These are phyloP conservation scores for Suhomyces bokatorum DNA, from an alignment of 1,139 yeast species.

Conservation along the genomic window DNA sequence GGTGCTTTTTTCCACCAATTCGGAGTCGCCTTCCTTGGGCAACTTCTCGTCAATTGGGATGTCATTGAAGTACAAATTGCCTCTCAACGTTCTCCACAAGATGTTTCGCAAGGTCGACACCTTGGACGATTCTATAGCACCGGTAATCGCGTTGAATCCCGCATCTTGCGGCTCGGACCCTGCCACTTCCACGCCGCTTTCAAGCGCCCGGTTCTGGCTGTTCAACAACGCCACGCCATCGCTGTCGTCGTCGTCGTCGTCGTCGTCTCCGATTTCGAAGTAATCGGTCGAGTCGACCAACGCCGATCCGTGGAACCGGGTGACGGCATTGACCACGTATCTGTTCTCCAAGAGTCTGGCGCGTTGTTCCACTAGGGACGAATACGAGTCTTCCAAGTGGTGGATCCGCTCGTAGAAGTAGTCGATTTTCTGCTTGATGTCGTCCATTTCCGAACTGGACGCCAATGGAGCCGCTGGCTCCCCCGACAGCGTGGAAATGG, in stretches of 20 bases:
- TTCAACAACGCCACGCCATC: conserved; percentile 39
- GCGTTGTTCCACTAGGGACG: conserved; percentile 18
- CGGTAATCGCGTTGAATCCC: conserved; percentile 50
- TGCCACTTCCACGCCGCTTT: conserved; percentile 18
- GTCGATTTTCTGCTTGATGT: conserved; percentile 16
- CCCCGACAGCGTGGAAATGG: conserved; percentile 7
- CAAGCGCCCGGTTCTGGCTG: conserved; percentile 27
- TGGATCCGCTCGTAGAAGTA: conserved; percentile 21
- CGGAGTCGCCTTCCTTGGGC: conserved; percentile 44
- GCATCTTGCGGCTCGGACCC: conserved; percentile 49
- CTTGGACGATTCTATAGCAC: conserved; percentile 48
- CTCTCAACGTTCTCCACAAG: conserved; percentile 56
- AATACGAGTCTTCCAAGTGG: conserved; percentile 25
- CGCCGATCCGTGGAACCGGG: conserved; percentile 18
- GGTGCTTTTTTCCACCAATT: conserved; percentile 61
- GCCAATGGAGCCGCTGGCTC: conserved; percentile 18
- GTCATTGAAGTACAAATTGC: conserved; percentile 53
- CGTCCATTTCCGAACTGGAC: conserved; percentile 22
- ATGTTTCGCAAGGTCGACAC: conserved; percentile 50
- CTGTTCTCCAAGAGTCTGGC: conserved; percentile 22
- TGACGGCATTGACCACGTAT: conserved; percentile 21
- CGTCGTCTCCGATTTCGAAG: conserved; percentile 12
- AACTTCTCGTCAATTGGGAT: conserved; percentile 44
- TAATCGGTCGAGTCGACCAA: conserved; percentile 9
- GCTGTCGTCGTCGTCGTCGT: conserved; percentile 25